These are phyloP conservation scores for Aspergillus novoparasiticus DNA, from an alignment of 2,329 filamentous ascomycete genomes.

Conservation along the genomic window DNA sequence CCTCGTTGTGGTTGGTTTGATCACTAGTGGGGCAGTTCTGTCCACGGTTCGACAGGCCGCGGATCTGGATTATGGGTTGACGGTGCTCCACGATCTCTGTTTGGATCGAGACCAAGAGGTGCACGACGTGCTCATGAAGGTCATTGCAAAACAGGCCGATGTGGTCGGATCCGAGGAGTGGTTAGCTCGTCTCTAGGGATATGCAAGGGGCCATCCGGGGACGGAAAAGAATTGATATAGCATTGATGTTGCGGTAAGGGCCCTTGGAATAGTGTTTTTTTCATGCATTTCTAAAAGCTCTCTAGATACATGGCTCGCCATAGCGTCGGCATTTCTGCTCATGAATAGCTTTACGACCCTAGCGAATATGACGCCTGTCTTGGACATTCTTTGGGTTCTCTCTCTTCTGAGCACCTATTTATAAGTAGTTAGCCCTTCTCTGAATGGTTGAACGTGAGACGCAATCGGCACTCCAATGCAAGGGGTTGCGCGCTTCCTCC, in stretches of 20 bases:
- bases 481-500: not conserved
- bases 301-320: not conserved
- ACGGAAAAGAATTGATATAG: not conserved
- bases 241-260: not conserved
- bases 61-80: slow-evolving; percentile 40
- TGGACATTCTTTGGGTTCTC: not conserved
- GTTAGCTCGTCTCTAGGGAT: slow-evolving; percentile 15
- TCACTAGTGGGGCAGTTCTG: slow-evolving; percentile 41
- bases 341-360: not conserved
- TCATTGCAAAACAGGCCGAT: slow-evolving; percentile 34
- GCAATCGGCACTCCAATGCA: not conserved
- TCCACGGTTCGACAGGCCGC: slow-evolving; percentile 40
- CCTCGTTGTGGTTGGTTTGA: slow-evolving; percentile 38
- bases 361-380: not conserved
- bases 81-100: slow-evolving; percentile 39
- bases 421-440: not conserved
- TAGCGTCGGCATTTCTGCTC: not conserved
- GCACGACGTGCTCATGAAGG: slow-evolving; percentile 36
- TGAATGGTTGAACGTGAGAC: not conserved
- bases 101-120: slow-evolving; percentile 37
- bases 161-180: slow-evolving; percentile 33
- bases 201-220: not conserved
- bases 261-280: too few relatives aligned
- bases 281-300: not conserved
- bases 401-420: too few relatives aligned